phyloP scores from a whole-genome alignment of 192 early-diverging fungal species.

The Kappamyces sp. region DNA sequence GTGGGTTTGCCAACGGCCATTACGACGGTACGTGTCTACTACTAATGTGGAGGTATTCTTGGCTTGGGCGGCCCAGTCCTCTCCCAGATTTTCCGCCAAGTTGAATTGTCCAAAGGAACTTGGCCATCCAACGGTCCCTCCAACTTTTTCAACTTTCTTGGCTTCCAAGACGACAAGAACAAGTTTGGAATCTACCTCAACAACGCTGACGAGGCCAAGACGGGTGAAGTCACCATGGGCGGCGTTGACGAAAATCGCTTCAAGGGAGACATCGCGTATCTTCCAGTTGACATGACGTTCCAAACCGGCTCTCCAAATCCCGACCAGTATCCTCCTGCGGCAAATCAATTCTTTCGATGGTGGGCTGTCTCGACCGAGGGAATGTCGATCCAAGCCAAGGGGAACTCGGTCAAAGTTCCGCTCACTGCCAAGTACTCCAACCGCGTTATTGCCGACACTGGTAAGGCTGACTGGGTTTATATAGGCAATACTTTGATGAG shows the following conservation, averaged over 20 bases:
- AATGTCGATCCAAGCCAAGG: no score
- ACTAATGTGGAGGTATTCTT: not conserved
- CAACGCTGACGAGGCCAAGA: slow-evolving; percentile 10
- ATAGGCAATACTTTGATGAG: no score
- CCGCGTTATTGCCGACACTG: slow-evolving; percentile 29
- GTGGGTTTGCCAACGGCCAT: not conserved
- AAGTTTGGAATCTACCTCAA: slow-evolving; percentile 13
- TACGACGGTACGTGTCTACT: not conserved
- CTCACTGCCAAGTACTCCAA: no score
- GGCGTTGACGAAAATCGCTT: slow-evolving; percentile 20
- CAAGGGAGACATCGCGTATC: slow-evolving; percentile 35
- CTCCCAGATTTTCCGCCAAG: no score
- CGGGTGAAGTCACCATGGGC: slow-evolving; percentile 17
- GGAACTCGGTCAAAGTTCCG: no score
- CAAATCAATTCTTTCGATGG: no score
- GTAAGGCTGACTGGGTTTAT: not conserved
- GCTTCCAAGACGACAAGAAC: slow-evolving; percentile 2
- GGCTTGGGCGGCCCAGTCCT: no score
- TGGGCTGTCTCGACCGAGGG: no score
- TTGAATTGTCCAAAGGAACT: no score
- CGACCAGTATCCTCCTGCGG: no score
- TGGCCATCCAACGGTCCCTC: not conserved
- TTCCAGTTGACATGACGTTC: not conserved
- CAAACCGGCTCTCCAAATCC: no score
- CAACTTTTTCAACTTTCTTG: slow-evolving; percentile 13